phyloP scores from a whole-genome alignment of 371 early-diverging fungal genomes.

The Zancudomyces culisetae region DNA sequence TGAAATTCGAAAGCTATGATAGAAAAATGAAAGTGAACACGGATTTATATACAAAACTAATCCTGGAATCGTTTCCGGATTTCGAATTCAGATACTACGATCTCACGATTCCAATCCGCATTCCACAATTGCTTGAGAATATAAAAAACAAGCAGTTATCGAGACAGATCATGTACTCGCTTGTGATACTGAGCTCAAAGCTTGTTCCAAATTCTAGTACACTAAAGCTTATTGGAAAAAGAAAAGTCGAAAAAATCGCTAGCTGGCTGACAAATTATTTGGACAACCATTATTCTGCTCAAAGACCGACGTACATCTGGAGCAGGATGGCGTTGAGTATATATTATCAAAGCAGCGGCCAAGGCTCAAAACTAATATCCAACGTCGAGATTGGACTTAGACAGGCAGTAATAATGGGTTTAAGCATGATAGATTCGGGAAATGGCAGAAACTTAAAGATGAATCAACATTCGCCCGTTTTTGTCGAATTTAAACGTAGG shows the following conservation, averaged over 20 bases:
- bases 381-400: background rate
- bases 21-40: too few species aligned
- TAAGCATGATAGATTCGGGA: background rate
- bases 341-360: background rate
- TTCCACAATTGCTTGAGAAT: background rate
- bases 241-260: background rate
- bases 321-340: background rate
- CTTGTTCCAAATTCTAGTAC: background rate
- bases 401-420: background rate
- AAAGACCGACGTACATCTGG: background rate
- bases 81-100: background rate
- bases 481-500: background rate
- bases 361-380: background rate
- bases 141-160: background rate
- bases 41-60: too few species aligned
- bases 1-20: too few species aligned
- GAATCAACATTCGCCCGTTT: too few species aligned
- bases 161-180: background rate
- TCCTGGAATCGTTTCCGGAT: background rate
- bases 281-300: background rate
- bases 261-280: background rate
- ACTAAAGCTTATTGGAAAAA: background rate
- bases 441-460: background rate
- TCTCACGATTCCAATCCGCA: constrained; percentile 1
- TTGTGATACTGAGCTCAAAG: background rate